Evolutionary conservation across 345 rosid genomes (phyloP).

Genomic region (Aegle marmelos): DNA sequence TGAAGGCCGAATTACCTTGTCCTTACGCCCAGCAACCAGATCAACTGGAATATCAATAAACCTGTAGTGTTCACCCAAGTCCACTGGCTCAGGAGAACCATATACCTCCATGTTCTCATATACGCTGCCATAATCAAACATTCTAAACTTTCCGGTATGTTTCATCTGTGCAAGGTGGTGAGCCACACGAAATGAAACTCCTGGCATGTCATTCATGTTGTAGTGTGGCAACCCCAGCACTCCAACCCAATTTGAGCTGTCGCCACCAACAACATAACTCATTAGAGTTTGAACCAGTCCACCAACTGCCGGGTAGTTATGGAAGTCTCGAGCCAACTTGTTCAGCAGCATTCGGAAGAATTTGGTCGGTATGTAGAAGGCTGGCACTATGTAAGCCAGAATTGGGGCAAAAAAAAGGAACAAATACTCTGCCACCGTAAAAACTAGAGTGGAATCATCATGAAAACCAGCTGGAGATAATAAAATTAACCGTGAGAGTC

Average conservation of each 20-base stretch:
- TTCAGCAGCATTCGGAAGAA: slow-evolving; percentile 93
- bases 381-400: slow-evolving; percentile 61
- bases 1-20: slow-evolving; percentile 71
- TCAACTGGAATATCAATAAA: slow-evolving; percentile 75
- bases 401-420: slow-evolving; percentile 62
- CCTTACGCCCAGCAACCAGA: slow-evolving; percentile 83
- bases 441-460: slow-evolving; percentile 61
- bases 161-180: slow-evolving; percentile 91
- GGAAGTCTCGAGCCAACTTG: slow-evolving; percentile 92
- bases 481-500: slow-evolving; percentile 78
- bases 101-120: slow-evolving; percentile 65
- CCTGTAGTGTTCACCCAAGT: slow-evolving; percentile 67
- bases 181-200: slow-evolving; percentile 74
- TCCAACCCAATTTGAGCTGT: slow-evolving; percentile 98
- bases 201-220: slow-evolving; percentile 99
- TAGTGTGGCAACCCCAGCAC: slow-evolving; percentile 88
- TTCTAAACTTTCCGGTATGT: slow-evolving; percentile 58
- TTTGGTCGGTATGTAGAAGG: slow-evolving; percentile 89
- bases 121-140: slow-evolving; percentile 79
- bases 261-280: slow-evolving; percentile 89
- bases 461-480: slow-evolving; percentile 97
- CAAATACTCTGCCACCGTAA: slow-evolving; percentile 54
- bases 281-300: slow-evolving; percentile 91
- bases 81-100: slow-evolving; percentile 80
- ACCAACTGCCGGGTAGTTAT: slow-evolving; percentile 93